Conservation (phyloP, 2,329 filamentous ascomycete species). For the Amesomyces nigricolor region DNA sequence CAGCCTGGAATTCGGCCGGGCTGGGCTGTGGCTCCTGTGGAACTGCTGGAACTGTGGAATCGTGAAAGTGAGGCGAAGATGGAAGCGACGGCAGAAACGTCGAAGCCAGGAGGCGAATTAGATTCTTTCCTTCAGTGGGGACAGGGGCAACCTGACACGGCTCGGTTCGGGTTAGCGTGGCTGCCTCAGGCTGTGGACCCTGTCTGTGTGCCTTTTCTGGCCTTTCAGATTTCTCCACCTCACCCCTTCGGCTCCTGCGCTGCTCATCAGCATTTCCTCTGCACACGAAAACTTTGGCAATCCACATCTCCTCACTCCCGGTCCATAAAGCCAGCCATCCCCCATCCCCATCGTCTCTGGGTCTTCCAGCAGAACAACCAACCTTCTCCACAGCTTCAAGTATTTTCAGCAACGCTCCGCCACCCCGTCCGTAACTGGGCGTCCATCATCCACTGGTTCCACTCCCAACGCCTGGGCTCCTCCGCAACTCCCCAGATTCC, state of each 20-base stretch:
- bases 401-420: neutral
- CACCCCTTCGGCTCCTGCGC: neutral
- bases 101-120: neutral
- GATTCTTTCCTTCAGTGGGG: slow-evolving; percentile 6
- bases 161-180: neutral
- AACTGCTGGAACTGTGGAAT: too few relatives aligned
- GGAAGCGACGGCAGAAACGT: neutral
- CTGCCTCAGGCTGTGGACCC: slow-evolving; percentile 10
- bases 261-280: slow-evolving; percentile 10
- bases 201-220: slow-evolving; percentile 3
- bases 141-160: slow-evolving; percentile 5
- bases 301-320: slow-evolving; percentile 16
- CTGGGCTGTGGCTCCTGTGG: too few relatives aligned
- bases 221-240: slow-evolving; percentile 13
- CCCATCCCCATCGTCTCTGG: slow-evolving; percentile 1
- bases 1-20: too few relatives aligned
- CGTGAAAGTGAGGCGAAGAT: too few relatives aligned
- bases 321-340: slow-evolving; percentile 2
- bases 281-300: slow-evolving; percentile 15
- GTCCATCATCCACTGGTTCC: slow-evolving; percentile 8
- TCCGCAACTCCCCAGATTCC: slow-evolving; percentile 12
- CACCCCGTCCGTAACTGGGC: slow-evolving; percentile 6
- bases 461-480: slow-evolving; percentile 9
- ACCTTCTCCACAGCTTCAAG: neutral
- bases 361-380: neutral